Evolutionary conservation across 257 asterid genomes (phyloP).

Genomic region (Nicotiana noctiflora): DNA sequence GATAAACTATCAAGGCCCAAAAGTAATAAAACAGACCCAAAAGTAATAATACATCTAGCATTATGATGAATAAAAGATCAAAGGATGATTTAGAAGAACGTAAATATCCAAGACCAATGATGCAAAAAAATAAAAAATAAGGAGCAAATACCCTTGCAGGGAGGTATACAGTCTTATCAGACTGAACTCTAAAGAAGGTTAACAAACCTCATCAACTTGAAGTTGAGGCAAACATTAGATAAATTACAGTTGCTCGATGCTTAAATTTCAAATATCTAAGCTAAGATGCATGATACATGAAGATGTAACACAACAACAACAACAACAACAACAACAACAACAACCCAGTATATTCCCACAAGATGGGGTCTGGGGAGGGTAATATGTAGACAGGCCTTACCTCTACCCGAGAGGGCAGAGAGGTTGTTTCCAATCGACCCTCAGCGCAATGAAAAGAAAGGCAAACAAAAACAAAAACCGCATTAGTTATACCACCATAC

Average conservation of each 20-base stretch:
- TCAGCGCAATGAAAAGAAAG: no score
- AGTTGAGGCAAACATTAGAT: background rate
- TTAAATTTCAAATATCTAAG: background rate
- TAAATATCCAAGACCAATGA: background rate
- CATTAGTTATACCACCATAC: no score
- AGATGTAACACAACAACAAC: background rate
- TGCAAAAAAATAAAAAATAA: background rate
- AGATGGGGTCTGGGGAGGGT: no score
- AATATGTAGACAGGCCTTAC: no score
- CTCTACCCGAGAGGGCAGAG: no score
- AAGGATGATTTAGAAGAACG: background rate
- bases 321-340: no score
- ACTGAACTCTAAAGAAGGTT: slow-evolving; percentile 1
- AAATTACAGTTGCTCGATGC: background rate
- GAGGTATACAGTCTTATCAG: background rate
- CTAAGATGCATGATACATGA: background rate
- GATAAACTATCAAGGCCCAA: background rate
- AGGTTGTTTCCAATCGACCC: no score
- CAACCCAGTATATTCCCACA: no score
- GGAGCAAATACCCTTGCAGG: slow-evolving; percentile 11
- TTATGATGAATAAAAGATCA: background rate
- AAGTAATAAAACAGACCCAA: background rate
- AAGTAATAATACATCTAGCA: background rate
- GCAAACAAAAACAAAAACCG: no score
- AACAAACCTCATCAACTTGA: background rate